Evolutionary conservation across 2,329 filamentous ascomycete species (phyloP), one percentile per base, ranked within the genome.

Genomic region (Claviceps pusilla): DNA sequence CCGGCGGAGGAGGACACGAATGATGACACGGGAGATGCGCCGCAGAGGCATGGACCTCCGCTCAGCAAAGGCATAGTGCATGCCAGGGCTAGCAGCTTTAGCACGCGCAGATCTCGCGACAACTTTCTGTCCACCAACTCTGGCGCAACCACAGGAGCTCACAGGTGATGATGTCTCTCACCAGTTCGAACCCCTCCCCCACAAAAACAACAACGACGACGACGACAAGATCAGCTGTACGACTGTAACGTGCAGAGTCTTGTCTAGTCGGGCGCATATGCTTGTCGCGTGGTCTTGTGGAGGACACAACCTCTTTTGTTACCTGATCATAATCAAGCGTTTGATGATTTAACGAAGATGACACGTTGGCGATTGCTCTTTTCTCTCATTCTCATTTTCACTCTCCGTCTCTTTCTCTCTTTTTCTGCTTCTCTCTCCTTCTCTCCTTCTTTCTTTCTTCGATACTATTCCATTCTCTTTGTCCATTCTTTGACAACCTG

Each of bases 11-110:
- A 71, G 19, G 73, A 74, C 12, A 14, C 48, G 37, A 19, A 35
- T 5, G 50, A 48, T 11, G 24, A 10, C 29, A 24, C n/a, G 16
- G 35, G 48, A n/a, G 51, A 53, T 33, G n/a, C 37, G 24, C 19
- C 33, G 14, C 55, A 53, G 42, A 53, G 53, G 19, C 47, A 52
- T 7, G 53, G 47, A 16, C 67, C 72, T 54, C 73, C 75, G 1
- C 63, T 76, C 31, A 69, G 70, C 14, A 72, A 73, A 52, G 66
- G 66, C 14, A 63, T 69, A 7, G 59, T 72, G 56, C 63, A 76
- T 41, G 69, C 66, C 55, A 71, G 77, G 55, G 68, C 70, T 5
- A 69, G 68, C 57, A 80, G 74, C 60, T 63, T 78, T 53, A 73
- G 68, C 57, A 65, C 65, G 45, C 65, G 72, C 59, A 63, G 70